Evolutionary conservation across 148 eudicot genomes (phyloP).

Genomic region (Persicaria tinctoria): DNA sequence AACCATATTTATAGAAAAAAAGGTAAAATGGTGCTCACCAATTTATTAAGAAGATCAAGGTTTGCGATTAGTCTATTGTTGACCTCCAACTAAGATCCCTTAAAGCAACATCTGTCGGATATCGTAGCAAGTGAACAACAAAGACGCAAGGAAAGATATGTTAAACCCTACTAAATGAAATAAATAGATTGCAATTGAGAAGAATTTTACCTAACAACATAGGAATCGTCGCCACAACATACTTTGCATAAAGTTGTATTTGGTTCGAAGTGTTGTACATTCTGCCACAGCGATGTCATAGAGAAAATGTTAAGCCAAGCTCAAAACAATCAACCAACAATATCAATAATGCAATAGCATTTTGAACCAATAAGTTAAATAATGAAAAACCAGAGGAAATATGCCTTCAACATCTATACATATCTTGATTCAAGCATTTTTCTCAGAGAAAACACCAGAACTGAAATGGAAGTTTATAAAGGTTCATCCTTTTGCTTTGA

Average conservation of each 20-base stretch:
- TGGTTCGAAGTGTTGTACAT: constrained; percentile 79
- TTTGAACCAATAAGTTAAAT: no score
- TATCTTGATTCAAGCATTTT: no score
- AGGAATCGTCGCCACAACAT: constrained; percentile 43
- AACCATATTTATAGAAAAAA: not conserved
- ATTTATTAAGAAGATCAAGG: constrained; percentile 60
- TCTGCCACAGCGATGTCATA: constrained; percentile 32
- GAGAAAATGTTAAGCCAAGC: not conserved
- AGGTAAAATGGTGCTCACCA: constrained; percentile 27
- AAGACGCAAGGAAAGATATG: not conserved
- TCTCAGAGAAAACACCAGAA: no score
- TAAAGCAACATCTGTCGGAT: constrained; percentile 68
- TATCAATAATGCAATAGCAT: no score
- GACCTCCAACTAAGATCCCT: constrained; percentile 91
- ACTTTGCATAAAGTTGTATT: constrained; percentile 87
- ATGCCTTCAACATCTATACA: no score
- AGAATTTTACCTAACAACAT: constrained; percentile 49
- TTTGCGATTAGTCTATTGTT: constrained; percentile 62
- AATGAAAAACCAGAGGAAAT: no score
- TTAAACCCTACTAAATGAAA: not conserved
- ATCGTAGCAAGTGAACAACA: not conserved
- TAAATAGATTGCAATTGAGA: not conserved
- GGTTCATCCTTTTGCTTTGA: no score
- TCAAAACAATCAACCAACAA: no score
- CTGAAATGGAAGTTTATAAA: no score